Base-by-base conservation (phyloP, 2,329 filamentous ascomycete genomes). In the Arthroderma sp. region DNA sequence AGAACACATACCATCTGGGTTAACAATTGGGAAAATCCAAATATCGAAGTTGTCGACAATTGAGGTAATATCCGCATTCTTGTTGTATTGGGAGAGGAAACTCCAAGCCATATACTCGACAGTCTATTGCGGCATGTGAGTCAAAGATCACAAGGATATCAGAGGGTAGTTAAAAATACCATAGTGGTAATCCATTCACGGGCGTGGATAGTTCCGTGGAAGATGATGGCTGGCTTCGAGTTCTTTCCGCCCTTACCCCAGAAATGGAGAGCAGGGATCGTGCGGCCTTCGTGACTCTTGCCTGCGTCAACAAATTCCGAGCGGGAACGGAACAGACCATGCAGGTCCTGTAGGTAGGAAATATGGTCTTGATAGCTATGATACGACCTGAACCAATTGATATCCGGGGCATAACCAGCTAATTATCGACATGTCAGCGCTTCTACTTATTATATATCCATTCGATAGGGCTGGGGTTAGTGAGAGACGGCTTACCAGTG, bases 21-120 rank as follows among this genome's bases (percentile, higher is more conserved):
- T 84, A 19, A 83, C 79, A 28, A 84, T 70, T 3, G 82, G 81
- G 60, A 84, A 76, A 62, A 86, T 77, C 67, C 83, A 85, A 62
- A 83, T 83, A 69, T 87, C 84, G 65, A 83, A 84, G 57, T 75
- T 79, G 68, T 85, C 76, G 25, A 85, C 74, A 55, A 80, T 75
- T 0, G 68, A 65, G 47, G 67, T 73, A 38, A 77, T 68, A 2
- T 68, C 66, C 0, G 68, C 63, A 13, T 69, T 62, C 21, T 28
- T 38, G 17, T 67, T 67, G 63, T 80, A 80, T 54, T 74, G 73
- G 37, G 70, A 69, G n/a, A 82, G 68, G 37, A 83, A 69, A 17
- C 73, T 68, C 60, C 76, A 77, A 5, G 76, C 73, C n/a, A 81
- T 67, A 64, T 81, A 83, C 64, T 83, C 80, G 44, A 66, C 43